Evolutionary conservation across 148 eudicot species (phyloP).

Genomic region (Nepenthes mirabilis): DNA sequence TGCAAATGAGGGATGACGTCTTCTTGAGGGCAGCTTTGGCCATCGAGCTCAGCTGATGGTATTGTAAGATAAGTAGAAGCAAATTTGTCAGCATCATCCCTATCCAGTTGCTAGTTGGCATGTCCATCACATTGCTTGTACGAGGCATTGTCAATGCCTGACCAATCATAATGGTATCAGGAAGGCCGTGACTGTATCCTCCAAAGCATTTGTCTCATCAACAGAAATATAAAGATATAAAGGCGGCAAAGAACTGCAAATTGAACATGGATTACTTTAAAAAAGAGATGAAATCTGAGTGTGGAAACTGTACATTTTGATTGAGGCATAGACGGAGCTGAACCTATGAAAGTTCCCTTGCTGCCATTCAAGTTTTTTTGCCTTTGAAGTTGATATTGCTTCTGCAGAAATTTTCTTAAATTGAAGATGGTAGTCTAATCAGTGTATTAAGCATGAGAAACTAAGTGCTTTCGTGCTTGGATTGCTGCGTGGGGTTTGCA

Average conservation of each 20-base stretch:
- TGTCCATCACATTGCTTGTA: slow-evolving; percentile 2
- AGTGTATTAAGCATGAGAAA: neutral
- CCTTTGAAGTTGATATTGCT: too few species aligned
- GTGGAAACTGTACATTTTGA: slow-evolving; percentile 25
- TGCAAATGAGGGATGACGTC: too few species aligned
- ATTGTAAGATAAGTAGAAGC: slow-evolving; percentile 17
- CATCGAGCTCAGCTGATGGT: too few species aligned
- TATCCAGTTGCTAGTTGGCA: slow-evolving; percentile 26
- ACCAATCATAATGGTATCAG: slow-evolving; percentile 2
- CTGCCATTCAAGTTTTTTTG: slow-evolving; percentile 1
- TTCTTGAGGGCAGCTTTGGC: too few species aligned
- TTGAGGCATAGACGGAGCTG: slow-evolving; percentile 11
- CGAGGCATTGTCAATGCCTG: slow-evolving; percentile 19
- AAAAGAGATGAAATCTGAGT: slow-evolving; percentile 22
- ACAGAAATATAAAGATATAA: slow-evolving; percentile 15
- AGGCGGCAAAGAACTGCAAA: slow-evolving; percentile 15
- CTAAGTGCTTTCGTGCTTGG: slow-evolving; percentile 9
- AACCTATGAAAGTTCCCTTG: slow-evolving; percentile 12
- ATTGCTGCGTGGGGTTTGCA: neutral
- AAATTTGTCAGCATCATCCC: slow-evolving; percentile 45
- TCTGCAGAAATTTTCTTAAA: neutral
- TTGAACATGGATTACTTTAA: slow-evolving; percentile 22
- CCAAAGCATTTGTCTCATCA: slow-evolving; percentile 7
- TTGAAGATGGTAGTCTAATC: slow-evolving; percentile 5
- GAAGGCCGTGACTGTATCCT: too few species aligned